Base-by-base conservation (phyloP, 2,329 filamentous ascomycete genomes). In the Curvularia eragrostidis region DNA sequence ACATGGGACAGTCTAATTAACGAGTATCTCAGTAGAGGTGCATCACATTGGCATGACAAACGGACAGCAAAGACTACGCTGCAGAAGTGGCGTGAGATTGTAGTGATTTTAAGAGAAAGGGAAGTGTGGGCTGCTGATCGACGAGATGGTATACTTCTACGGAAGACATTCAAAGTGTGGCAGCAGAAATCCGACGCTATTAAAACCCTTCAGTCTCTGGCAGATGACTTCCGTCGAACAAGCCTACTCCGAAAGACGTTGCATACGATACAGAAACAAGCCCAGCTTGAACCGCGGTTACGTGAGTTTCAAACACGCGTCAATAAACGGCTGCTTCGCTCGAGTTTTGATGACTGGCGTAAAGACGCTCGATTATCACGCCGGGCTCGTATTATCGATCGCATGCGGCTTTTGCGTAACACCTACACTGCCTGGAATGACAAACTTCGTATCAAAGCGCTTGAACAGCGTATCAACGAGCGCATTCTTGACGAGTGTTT, bases 401-500 rank as follows among this genome's bases (percentile, higher is more conserved):
- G 77, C 10, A 71, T 78, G 62, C 82, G 85, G 44, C 70, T 88
- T 26, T 67, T 87, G 48, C 82, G 81, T 48, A 86, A 85, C 68
- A 79, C 84, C 3, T 87, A 84, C 78, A 87, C 82, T 1, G 76
- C 78, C 10, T 89, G 87, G 87, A 89, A 88, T 61, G 84, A 89
- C 65, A 77, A 77, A 15, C 77, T 88, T 15, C 84, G 87, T 18
- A 82, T 80, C 59, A 78, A 82, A 63, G 81, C 81, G 15, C 72
- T 89, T 1, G 76, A 74, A 48, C 76, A 80, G 19, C 82, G 80
- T 13, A 84, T 87, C 47, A 80, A 87, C 61, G 81, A 85, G 61
- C 81, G 86, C 3, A 63, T 87, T 39, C 76, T 84, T 41, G 74
- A 84, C 28, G 82, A 88, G 66, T 74, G 78, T 6, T 76, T 89